Base-by-base conservation (phyloP, 768 basidiomycete genomes). In the Mycena pura region DNA sequence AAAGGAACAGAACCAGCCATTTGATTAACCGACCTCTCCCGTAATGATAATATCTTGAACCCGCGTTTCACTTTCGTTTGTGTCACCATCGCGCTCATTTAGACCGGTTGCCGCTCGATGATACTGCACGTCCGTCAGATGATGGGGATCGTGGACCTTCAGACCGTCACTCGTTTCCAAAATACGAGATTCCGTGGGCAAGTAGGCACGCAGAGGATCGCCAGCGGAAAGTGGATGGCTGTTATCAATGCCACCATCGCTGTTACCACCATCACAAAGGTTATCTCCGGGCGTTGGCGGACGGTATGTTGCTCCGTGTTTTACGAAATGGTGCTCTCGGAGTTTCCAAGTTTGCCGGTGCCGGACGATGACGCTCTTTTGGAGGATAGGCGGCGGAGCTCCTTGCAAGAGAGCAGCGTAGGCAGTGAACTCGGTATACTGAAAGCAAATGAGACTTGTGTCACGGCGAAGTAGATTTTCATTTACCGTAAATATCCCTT, bases 281-380 rank as follows among this genome's bases (percentile, higher is more conserved):
- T 38, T 22, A 14, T 21, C 14, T 4, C 24, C 47, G 75, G 73
- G 63, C 76, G 25, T 73, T 5, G 71, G 72, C 31, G 60, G 67
- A 10, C 68, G 68, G 17, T 64, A 31, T 28, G 17, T 27, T 29
- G 32, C 60, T 46, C 77, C 75, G 15, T 62, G 45, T 64, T 71
- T 62, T 5, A 79, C 43, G 14, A 91, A 76, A 67, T 92, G 86
- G 67, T 93, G 86, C 73, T 94, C 92, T 32, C 86, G 85, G 40
- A 97, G 76, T 68, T 88, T 90, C 94, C 95, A 96, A 0, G 93
- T 93, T 70, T 97, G 95, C 17, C 85, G 87, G 73, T 98, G 95
- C 66, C 90, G 85, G 1, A 90, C 93, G 25, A 92, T 87, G 46
- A 88, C 79, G 43, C 90, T 89, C 40, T 86, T 84, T 66, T 91